Percentiles rank a stretch among this genome's conserved stretches.
These are phyloP conservation scores for Sporothrix phasma DNA, from an alignment of 2,329 filamentous ascomycete species.

Conservation along the genomic window DNA sequence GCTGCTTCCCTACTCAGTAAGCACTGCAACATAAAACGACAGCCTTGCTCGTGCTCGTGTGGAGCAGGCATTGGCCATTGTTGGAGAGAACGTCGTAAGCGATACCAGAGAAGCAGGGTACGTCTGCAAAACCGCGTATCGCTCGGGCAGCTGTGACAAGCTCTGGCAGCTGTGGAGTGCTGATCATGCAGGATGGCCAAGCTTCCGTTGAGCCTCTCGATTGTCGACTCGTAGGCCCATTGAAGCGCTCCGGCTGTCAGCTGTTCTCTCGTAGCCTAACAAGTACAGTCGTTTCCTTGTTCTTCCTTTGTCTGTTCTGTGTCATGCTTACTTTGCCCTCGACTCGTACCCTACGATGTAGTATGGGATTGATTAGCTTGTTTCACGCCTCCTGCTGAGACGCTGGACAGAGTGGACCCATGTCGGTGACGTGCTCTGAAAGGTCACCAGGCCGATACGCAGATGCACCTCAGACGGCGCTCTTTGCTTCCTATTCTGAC, in stretches of 20 bases:
- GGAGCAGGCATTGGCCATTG: no score
- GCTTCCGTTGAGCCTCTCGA: slow-evolving; percentile 1
- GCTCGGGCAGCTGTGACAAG: slow-evolving; percentile 7
- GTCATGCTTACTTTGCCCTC: neutral
- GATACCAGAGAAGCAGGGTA: no score
- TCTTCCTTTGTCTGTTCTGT: neutral
- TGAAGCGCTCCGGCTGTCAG: neutral
- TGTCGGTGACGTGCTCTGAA: neutral
- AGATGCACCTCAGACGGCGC: neutral
- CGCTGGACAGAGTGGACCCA: neutral
- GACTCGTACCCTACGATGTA: neutral
- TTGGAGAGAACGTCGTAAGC: no score
- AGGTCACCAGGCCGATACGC: neutral
- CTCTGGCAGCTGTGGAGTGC: neutral
- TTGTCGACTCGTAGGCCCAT: neutral
- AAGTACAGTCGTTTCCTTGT: neutral
- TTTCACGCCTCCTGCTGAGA: slow-evolving; percentile 5
- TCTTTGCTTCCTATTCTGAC: neutral
- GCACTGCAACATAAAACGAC: neutral
- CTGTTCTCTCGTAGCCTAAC: neutral
- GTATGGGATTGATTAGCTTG: neutral
- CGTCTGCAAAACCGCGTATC: no score
- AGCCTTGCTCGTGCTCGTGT: no score
- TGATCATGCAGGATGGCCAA: slow-evolving; percentile 8
- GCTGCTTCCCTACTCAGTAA: neutral